A percentile compares a stretch with the other conserved stretches of the same genome.
phyloP scores from a whole-genome alignment of 2,329 filamentous ascomycete genomes.

The Fusarium beomiforme region DNA sequence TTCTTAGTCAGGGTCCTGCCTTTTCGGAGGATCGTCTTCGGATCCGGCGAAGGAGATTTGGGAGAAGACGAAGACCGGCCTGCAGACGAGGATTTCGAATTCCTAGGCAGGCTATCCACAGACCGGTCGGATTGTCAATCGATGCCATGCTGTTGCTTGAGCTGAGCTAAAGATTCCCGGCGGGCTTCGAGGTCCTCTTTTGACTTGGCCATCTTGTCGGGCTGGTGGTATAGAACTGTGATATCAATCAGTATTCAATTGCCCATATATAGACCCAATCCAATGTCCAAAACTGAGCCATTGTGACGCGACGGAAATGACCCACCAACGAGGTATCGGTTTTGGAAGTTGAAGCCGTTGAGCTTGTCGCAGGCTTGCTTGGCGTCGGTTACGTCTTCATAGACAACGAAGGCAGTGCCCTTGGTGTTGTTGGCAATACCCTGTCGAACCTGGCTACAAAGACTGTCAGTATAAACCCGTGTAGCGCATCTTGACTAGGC shows the following conservation, averaged over 20 bases:
- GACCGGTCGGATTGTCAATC: conserved; percentile 89
- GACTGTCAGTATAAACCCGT: conserved; percentile 35
- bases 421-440: conserved; percentile 98
- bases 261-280: background rate
- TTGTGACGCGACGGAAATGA: conserved; percentile 38
- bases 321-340: conserved; percentile 96
- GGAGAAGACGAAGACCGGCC: conserved; percentile 67
- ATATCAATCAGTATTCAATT: conserved; percentile 20
- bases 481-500: conserved; percentile 10
- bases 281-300: conserved; percentile 1
- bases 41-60: conserved; percentile 52
- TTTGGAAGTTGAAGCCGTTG: conserved; percentile 99
- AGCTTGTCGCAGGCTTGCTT: conserved; percentile 99
- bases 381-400: conserved; percentile 98
- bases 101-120: conserved; percentile 61
- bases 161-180: conserved; percentile 96
- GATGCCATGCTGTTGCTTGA: conserved; percentile 98
- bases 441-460: conserved; percentile 90
- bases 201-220: conserved; percentile 78
- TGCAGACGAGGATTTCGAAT: conserved; percentile 62
- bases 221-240: conserved; percentile 70
- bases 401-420: conserved; percentile 98
- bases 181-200: conserved; percentile 94
- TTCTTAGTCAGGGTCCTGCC: conserved; percentile 50
- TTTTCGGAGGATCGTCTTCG: conserved; percentile 57